Base-by-base conservation (phyloP, 306 rosid genomes). In the Oemleria cerasiformis region DNA sequence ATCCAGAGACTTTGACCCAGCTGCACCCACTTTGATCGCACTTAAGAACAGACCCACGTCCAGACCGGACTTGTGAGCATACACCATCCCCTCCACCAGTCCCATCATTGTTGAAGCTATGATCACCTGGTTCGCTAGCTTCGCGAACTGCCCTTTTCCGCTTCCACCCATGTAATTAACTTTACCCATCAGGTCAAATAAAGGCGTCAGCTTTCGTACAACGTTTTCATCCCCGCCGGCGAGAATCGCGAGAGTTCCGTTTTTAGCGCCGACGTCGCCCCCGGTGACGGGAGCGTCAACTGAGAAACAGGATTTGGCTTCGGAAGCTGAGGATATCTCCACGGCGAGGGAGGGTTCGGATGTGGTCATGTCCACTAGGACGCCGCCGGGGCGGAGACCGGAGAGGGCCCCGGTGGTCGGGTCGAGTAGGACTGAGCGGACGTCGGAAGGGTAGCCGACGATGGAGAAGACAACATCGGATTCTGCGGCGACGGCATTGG, bases 391-490 rank as follows among this genome's bases (percentile, higher is more conserved):
- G n/a, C 84, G 84, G 75, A 93, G 93, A 16, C 90, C 92, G 19
- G 94, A 67, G 75, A 93, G 98, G 4, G 96, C 93, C 25, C 97
- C 96, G 61, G 92, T 47, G 75, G 45, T 7, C 20, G 92, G 85
- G 63, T 90, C 88, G 15, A 93, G 85, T 43, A 88, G 88, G 63
- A 90, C 97, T 48, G 96, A 84, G 67, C 96, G 92, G 61, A 92
- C 98, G 58, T 92, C 98, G 64, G 98, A 88, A 58, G 98, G 98
- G 79, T 81, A 92, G 57, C 98, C 93, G 44, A 92, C 96, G 84
- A 92, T 92, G 56, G 98, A 60, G 86, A 92, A 90, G 59, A 92
- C 96, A 68, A 92, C 87, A 74, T 90, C 96, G 41, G 98, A 90
- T 72, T 74, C 81, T 68, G 96, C 56, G 12, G 98, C 97, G 61